Base-by-base conservation (phyloP, 2,329 filamentous ascomycete genomes). In the Cladosporium austrohemisphaericum region DNA sequence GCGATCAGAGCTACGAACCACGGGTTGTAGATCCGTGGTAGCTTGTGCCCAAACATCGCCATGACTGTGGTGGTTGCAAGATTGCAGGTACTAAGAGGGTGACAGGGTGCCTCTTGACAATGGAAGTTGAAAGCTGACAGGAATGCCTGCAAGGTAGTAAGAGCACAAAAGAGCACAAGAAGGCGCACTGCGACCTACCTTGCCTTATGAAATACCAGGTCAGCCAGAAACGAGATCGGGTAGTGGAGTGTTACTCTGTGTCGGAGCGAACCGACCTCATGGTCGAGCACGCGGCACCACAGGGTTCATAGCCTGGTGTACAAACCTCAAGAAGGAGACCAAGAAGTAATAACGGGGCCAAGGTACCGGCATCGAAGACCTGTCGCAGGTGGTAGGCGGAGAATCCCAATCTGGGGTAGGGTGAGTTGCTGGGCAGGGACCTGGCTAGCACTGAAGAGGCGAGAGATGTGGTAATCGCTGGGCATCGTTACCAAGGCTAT, bases 1-100 rank as follows among this genome's bases (percentile, higher is more conserved):
- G 76, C 71, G 41, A 79, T 69, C 37, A 73, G 63, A 16, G 75
- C 76, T 49, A 79, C 65, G 53, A 79, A 76, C 60, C 77, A 76
- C 52, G 72, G 69, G 65, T 79, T 79, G 64, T 77, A 77, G 50
- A 75, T 72, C 61, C 76, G 76, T 20, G 76, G 76, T 20, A 77
- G 40, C 14, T 38, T 23, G n/a, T n/a, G n/a, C n/a, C n/a, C n/a
- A n/a, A n/a, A n/a, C n/a, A n/a, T n/a, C 37, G 26, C n/a, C 33
- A 41, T 29, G 5, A 13, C 25, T 22, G 9, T 22, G 37, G 37
- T 28, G 37, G 16, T 37, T 41, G 37, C 22, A 10, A 4, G n/a
- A n/a, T n/a, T n/a, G n/a, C n/a, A n/a, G n/a, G n/a, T n/a, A n/a
- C n/a, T n/a, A n/a, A n/a, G n/a, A n/a, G n/a, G n/a, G n/a, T n/a